Evolutionary conservation across 768 basidiomycete genomes (phyloP).

Genomic region (Pulveroboletus sp.): DNA sequence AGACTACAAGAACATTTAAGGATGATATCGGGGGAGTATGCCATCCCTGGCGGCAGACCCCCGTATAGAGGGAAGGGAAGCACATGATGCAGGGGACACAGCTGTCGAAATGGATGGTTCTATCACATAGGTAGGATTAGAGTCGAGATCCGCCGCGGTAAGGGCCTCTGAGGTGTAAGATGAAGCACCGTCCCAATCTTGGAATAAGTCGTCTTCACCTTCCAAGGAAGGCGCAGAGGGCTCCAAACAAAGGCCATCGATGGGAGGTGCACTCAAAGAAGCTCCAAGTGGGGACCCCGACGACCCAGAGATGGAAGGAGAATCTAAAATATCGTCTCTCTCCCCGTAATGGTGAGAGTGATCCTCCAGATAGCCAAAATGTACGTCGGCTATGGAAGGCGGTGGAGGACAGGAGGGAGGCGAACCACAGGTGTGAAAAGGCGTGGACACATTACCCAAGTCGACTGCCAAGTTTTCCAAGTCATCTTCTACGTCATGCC

Average conservation of each 20-base stretch:
- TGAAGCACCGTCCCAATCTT: conserved; percentile 19
- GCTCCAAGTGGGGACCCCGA: conserved; percentile 45
- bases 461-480: conserved; percentile 20
- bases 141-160: conserved; percentile 1
- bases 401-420: conserved; percentile 25
- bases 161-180: background rate
- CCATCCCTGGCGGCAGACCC: conserved; percentile 9
- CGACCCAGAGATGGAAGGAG: conserved; percentile 36
- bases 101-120: background rate
- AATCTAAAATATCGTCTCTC: conserved; percentile 27
- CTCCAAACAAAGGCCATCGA: conserved; percentile 26
- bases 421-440: conserved; percentile 6
- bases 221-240: conserved; percentile 47
- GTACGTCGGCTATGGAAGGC: conserved; percentile 41
- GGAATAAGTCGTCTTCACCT: conserved; percentile 17
- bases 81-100: background rate
- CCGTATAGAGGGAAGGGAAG: conserved; percentile 4
- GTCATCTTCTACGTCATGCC: conserved; percentile 47
- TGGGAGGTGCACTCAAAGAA: conserved; percentile 31
- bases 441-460: conserved; percentile 3
- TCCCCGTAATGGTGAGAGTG: conserved; percentile 36
- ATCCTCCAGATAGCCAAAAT: conserved; percentile 30
- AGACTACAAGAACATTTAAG: conserved; percentile 16
- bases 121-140: background rate
- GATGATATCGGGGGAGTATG: conserved; percentile 28